phyloP scores from a whole-genome alignment of 23 red algal species.

The Gracilaria gracilis region DNA sequence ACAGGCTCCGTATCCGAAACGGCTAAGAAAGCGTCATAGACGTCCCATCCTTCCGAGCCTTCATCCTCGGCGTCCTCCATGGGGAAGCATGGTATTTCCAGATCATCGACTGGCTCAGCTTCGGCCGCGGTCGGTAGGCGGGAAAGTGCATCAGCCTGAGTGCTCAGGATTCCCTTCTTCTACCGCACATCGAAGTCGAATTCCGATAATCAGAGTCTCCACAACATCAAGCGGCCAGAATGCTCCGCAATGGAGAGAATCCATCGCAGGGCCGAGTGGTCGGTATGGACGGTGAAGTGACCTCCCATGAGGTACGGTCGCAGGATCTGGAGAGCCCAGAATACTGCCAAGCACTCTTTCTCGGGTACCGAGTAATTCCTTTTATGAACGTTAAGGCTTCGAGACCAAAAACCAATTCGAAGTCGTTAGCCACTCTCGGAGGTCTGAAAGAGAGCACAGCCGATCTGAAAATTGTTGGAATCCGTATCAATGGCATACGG shows the following conservation, averaged over 20 bases:
- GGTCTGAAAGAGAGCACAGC: neutral
- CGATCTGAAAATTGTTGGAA: neutral
- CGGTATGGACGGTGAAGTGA: neutral
- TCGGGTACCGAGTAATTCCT: neutral
- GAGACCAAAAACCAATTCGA: neutral
- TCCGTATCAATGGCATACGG: neutral
- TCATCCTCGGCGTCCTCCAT: neutral
- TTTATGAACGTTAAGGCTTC: neutral
- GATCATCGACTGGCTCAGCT: neutral
- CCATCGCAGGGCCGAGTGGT: neutral
- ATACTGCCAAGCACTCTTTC: neutral
- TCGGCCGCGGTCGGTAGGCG: neutral
- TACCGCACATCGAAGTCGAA: neutral
- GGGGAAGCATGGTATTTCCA: constrained; percentile 21
- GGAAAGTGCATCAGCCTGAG: constrained; percentile 33
- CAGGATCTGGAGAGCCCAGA: neutral
- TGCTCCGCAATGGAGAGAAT: neutral
- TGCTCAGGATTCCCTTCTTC: neutral
- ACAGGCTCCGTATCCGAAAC: neutral
- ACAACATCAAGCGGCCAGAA: neutral
- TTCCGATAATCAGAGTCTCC: neutral
- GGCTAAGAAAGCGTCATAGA: neutral
- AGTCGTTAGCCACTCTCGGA: neutral
- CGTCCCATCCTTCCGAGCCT: neutral
- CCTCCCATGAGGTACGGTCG: neutral